Conservation (phyloP, 2,329 filamentous ascomycete species). For the Aspergillus ustus region DNA sequence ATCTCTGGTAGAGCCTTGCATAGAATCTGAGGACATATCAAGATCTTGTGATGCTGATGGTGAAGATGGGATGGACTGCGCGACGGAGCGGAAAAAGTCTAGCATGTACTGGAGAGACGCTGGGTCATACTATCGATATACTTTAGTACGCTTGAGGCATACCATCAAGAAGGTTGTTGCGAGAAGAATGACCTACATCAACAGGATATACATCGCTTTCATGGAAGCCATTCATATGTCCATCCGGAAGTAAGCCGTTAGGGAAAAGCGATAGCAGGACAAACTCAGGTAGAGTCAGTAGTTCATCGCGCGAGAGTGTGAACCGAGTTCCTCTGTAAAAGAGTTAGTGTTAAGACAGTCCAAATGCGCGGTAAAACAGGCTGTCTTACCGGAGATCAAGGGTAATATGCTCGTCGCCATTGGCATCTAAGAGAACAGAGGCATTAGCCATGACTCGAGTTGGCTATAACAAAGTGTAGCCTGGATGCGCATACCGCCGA, state of each 20-base stretch:
- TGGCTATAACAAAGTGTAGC: not conserved
- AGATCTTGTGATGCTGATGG: slow-evolving; percentile 66
- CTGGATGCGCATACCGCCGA: slow-evolving; percentile 68
- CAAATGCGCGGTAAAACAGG: slow-evolving; percentile 17
- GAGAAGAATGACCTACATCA: slow-evolving; percentile 69
- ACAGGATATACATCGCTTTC: slow-evolving; percentile 96
- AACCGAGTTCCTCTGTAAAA: slow-evolving; percentile 81
- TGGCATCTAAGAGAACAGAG: slow-evolving; percentile 63
- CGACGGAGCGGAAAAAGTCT: slow-evolving; percentile 95
- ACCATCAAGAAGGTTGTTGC: not conserved
- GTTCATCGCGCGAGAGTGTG: slow-evolving; percentile 90
- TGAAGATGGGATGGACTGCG: slow-evolving; percentile 81
- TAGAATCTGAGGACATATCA: slow-evolving; percentile 72
- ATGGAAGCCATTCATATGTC: slow-evolving; percentile 89
- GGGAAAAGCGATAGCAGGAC: slow-evolving; percentile 97
- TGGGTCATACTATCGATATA: slow-evolving; percentile 79
- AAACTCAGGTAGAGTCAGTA: slow-evolving; percentile 94
- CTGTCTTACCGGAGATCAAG: slow-evolving; percentile 84
- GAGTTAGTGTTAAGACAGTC: slow-evolving; percentile 20
- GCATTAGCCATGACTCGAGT: slow-evolving; percentile 21
- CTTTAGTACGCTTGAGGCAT: slow-evolving; percentile 10
- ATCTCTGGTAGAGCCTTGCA: slow-evolving; percentile 71
- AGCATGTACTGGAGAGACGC: slow-evolving; percentile 98
- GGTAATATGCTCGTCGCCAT: slow-evolving; percentile 90
- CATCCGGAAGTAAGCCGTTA: slow-evolving; percentile 96